phyloP scores from a whole-genome alignment of 2,329 filamentous ascomycete genomes.

The Leptosphaerulina australis region DNA sequence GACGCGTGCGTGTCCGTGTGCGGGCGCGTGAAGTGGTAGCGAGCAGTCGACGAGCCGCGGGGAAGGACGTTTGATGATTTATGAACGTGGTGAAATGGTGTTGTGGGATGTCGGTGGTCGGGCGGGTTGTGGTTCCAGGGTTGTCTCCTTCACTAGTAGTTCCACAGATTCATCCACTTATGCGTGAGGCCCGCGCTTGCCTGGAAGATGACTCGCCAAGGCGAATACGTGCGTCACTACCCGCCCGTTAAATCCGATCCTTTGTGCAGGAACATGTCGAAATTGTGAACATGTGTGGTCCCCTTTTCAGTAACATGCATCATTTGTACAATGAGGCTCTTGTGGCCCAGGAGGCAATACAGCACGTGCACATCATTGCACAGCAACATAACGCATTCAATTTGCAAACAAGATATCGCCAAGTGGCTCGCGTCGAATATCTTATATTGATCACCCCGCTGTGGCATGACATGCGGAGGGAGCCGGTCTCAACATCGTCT shows the following conservation, averaged over 20 bases:
- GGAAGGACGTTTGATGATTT: slow-evolving; percentile 7
- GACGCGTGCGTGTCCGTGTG: slow-evolving; percentile 9
- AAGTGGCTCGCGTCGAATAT: slow-evolving; percentile 19
- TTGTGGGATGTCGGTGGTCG: slow-evolving; percentile 14
- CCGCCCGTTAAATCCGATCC: slow-evolving; percentile 11
- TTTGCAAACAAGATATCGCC: neutral
- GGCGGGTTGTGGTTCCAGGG: slow-evolving; percentile 14
- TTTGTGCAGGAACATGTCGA: slow-evolving; percentile 15
- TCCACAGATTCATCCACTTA: slow-evolving; percentile 9
- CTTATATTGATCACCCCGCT: slow-evolving; percentile 24
- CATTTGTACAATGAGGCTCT: slow-evolving; percentile 19
- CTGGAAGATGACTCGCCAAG: slow-evolving; percentile 16
- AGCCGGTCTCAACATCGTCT: slow-evolving; percentile 26
- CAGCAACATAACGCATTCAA: slow-evolving; percentile 10
- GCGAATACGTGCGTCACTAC: slow-evolving; percentile 12
- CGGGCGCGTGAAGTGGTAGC: slow-evolving; percentile 24
- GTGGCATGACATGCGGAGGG: slow-evolving; percentile 20
- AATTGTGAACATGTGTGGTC: slow-evolving; percentile 1
- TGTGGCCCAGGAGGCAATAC: slow-evolving; percentile 13
- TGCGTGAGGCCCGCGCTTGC: slow-evolving; percentile 15
- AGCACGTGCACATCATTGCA: slow-evolving; percentile 17
- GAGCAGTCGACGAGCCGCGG: slow-evolving; percentile 10
- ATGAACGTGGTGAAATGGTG: slow-evolving; percentile 15
- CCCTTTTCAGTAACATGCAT: slow-evolving; percentile 11
- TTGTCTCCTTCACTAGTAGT: slow-evolving; percentile 15